Base-by-base conservation (phyloP, 2,329 filamentous ascomycete species). In the Aureobasidium melanogenum region DNA sequence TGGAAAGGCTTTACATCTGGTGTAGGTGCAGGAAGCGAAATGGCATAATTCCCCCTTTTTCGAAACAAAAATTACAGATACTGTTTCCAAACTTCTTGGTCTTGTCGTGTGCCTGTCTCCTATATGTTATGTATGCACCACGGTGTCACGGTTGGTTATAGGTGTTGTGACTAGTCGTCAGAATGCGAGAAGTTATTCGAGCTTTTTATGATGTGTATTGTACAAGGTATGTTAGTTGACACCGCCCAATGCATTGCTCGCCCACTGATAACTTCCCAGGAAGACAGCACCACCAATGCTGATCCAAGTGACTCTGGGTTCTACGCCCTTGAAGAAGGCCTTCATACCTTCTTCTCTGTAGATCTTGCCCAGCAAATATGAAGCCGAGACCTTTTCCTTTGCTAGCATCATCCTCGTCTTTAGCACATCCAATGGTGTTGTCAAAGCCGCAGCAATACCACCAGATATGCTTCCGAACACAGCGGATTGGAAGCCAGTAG, bases 371-470 rank as follows among this genome's bases (percentile, higher is more conserved):
- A 93, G 77, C 63, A 96, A 79, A 5, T 74, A 72, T 36, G 76
- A 72, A 65, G 85, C 81, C 14, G 79, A 82, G 72, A 83, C 83
- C 67, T 79, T 84, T 78, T 87, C 84, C 69, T 84, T 82, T 15
- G 89, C 88, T 67, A 99, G 79, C 94, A 99, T 99, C 75, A 97
- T 87, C 65, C 94, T 81, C 66, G 94, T 99, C 84, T 99, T 99
- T 67, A 99, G 80, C 64, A 99, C 94, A 75, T 99, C 94, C 64
- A 99, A 77, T 41, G 94, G 94, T 57, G 94, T 99, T 26, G 94
- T 99, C 63, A 93, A 72, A 0, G 84, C 93, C 0, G 94, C 94
- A 0, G 94, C 91, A 41, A 97, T 80, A 0, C 87, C 91, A 0
- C 94, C 94, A 0, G 91, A 86, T 38, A 91, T 70, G 68, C 88